These are phyloP conservation scores for Ceratocystiopsis minuta DNA, from an alignment of 2,329 filamentous ascomycete species.

Conservation along the genomic window DNA sequence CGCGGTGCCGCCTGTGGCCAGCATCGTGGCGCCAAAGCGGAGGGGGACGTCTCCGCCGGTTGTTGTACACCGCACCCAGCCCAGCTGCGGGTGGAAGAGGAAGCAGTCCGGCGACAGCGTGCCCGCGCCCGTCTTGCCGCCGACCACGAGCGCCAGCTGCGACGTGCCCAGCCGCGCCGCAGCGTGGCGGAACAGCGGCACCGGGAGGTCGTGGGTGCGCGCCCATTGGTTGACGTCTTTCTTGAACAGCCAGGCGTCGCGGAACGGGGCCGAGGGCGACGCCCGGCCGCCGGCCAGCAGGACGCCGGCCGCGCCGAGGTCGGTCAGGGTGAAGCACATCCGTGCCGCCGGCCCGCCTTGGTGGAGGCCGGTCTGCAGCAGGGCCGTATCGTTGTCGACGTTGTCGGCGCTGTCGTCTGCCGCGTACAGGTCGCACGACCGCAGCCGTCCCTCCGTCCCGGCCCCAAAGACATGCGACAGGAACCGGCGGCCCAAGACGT, in stretches of 20 bases:
- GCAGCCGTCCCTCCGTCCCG: slow-evolving; percentile 25
- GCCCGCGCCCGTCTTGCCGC: slow-evolving; percentile 37
- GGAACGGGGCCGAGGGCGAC: slow-evolving; percentile 52
- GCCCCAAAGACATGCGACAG: slow-evolving; percentile 27
- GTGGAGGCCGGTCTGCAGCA: slow-evolving; percentile 5
- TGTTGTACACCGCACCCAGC: slow-evolving; percentile 34
- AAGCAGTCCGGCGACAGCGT: slow-evolving; percentile 32
- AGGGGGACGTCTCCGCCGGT: slow-evolving; percentile 9
- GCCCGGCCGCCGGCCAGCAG: slow-evolving; percentile 60
- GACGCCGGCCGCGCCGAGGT: slow-evolving; percentile 36
- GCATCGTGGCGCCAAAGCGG: slow-evolving; percentile 26
- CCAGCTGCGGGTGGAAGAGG: slow-evolving; percentile 28
- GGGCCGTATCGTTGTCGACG: background rate
- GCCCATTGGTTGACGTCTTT: slow-evolving; percentile 39
- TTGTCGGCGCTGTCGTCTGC: slow-evolving; percentile 1
- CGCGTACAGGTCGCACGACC: slow-evolving; percentile 33
- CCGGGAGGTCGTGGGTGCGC: slow-evolving; percentile 44
- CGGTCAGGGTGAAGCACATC: slow-evolving; percentile 63
- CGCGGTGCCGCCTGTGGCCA: slow-evolving; percentile 11
- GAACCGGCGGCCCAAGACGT: slow-evolving; percentile 23
- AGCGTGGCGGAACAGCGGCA: slow-evolving; percentile 60
- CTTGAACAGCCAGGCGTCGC: slow-evolving; percentile 59
- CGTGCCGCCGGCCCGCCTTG: slow-evolving; percentile 24
- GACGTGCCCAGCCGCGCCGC: slow-evolving; percentile 33
- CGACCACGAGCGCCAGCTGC: slow-evolving; percentile 36